Evolutionary conservation across 164 flowering plant genomes (phyloP), one percentile per base, ranked within the genome.

Genomic region (Euptelea pleiosperma): DNA sequence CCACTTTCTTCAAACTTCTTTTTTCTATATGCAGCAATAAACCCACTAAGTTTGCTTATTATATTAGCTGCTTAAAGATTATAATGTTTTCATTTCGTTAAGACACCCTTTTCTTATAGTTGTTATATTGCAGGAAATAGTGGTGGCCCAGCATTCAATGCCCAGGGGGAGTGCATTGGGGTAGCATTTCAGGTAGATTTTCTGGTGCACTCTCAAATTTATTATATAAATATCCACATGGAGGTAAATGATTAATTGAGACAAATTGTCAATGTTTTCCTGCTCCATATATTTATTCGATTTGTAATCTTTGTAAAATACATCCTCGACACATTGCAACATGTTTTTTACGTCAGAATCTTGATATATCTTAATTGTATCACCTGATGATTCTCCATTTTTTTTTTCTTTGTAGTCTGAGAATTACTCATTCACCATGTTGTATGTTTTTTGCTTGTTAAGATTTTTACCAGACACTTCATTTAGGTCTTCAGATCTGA

Each of bases 111-210:
- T 52, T 61, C 74, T 64, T 70, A 55, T 66, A 51, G 64, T 63
- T 60, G 52, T 57, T 58, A 62, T 61, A 48, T 61, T 75, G 36
- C 70, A 94, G 99, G 99, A 66, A 94, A 94, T 76, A 94, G 99
- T 75, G 99, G 99, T 59, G 99, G 97, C 54, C 99, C 99, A 72
- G 99, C 97, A 64, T 94, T 94, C 74, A 94, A 91, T 70, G 96
- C 82, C 69, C 78, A 77, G 54, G 96, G 99, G 51, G 96, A 94
- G 62, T 94, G 99, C 81, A 89, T 94, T 59, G 99, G 99, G 31
- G 91, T 94, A 42, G 99, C 99, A 47, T 94, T 94, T 79, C 99
- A 91, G 96, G 99, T 94, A 83, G 33, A 62, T 49, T 60, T 58
- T 65, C 33, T 63, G 61, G 19, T 39, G 10, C 16, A 14, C 55